Base-by-base conservation (phyloP, 2,329 filamentous ascomycete species). In the Penicillium sp. region DNA sequence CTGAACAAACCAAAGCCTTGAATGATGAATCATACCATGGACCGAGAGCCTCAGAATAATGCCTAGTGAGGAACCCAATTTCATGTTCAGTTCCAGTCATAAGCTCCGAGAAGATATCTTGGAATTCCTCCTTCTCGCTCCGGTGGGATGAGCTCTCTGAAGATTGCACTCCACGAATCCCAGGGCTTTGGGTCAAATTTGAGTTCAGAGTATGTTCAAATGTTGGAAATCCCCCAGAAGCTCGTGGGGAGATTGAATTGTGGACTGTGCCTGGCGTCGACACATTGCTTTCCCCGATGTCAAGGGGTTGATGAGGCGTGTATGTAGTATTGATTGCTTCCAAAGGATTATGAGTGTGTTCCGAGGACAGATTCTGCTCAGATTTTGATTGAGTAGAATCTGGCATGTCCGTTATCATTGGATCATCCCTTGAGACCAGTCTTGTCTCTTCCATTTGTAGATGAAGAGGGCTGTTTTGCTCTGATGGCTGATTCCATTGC, bases 81-180 rank as follows among this genome's bases (percentile, higher is more conserved):
- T 76, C 74, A 46, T 72, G 70, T 42, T 71, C 69, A 13, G 68
- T 69, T n/a, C 66, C 71, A 1, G 66, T 74, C 66, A 68, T 68
- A 14, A 73, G 61, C 31, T 74, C 70, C 0, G 70, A 72, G 43
- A 72, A 69, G 6, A 72, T 67, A 34, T 71, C 67, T 21, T 70
- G 67, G 13, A 73, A 67, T 39, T 70, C 66, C 36, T 71, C 68
- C 39, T 58, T 59, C 22, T 69, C 65, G 24, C 55, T 66, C 27
- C 57, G 54, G 16, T 66, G 61, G 2, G 67, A 64, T 3, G 53
- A 47, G 18, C 48, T 66, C 11, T 55, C 57, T 3, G 60, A 55
- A 2, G 59, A 54, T 0, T 49, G 27, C 18, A 55, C 32, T 7
- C 45, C 38, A 27, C 40, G 48, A 24, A 46, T 21, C 41, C 53